Conservation (phyloP, 2,329 filamentous ascomycete genomes). For the Aspergillus unguis region DNA sequence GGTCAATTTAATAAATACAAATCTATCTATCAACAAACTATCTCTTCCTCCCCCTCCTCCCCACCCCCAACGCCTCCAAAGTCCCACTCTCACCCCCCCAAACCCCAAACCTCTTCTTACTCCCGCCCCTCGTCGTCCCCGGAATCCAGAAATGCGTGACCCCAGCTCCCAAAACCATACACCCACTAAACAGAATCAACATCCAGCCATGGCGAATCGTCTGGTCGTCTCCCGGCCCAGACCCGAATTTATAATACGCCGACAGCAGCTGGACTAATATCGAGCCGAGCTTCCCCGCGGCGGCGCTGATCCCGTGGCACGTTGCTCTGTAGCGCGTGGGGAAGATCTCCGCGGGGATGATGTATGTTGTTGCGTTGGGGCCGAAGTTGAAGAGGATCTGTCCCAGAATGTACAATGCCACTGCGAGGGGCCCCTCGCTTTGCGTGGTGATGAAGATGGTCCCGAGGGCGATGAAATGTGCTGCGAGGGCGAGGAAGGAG, state of each 20-base stretch:
- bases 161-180: conserved; percentile 41
- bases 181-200: conserved; percentile 40
- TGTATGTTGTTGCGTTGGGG: conserved; percentile 42
- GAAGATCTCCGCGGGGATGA: conserved; percentile 56
- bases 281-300: conserved; percentile 52
- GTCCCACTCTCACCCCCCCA: conserved; percentile 37
- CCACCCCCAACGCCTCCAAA: conserved; percentile 33
- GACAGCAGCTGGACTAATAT: conserved; percentile 42
- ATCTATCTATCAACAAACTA: conserved; percentile 21
- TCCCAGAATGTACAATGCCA: conserved; percentile 45
- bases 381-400: conserved; percentile 50
- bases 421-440: conserved; percentile 33
- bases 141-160: conserved; percentile 44
- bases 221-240: conserved; percentile 27
- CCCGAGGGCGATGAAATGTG: conserved; percentile 44
- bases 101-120: conserved; percentile 22
- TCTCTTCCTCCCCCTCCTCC: conserved; percentile 36
- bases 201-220: conserved; percentile 41
- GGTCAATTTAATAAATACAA: background rate
- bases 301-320: conserved; percentile 55
- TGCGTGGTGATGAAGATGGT: conserved; percentile 42
- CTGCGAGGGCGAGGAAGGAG: conserved; percentile 42
- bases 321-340: conserved; percentile 55
- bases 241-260: conserved; percentile 40
- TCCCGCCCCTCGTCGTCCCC: conserved; percentile 31